Conservation (phyloP, 2,329 filamentous ascomycete species). For the Penicillium frequentans region DNA sequence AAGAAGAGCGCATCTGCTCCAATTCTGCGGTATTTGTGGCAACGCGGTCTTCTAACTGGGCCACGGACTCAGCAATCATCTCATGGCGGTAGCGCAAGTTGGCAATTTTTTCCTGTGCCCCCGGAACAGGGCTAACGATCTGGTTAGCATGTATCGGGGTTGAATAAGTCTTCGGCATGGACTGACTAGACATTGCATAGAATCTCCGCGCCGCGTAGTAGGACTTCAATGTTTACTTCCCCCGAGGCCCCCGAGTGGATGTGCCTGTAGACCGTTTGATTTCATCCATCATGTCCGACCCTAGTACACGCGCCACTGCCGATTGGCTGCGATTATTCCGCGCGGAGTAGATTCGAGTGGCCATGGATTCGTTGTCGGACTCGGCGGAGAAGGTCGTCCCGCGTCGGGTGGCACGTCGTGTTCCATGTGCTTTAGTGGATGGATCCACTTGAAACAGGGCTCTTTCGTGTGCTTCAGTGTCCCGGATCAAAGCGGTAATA, state of each 20-base stretch:
- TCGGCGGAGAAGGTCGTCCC: slow-evolving; percentile 51
- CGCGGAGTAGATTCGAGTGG: slow-evolving; percentile 48
- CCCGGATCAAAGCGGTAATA: slow-evolving; percentile 90
- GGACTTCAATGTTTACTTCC: slow-evolving; percentile 81
- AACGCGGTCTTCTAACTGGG: slow-evolving; percentile 78
- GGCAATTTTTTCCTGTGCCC: slow-evolving; percentile 74
- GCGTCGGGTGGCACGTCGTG: slow-evolving; percentile 48
- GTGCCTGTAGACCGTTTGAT: slow-evolving; percentile 64
- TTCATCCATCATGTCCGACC: slow-evolving; percentile 79
- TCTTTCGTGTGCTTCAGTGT: slow-evolving; percentile 91
- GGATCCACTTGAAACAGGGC: slow-evolving; percentile 91
- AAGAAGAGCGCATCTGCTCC: slow-evolving; percentile 65
- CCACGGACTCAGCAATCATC: slow-evolving; percentile 70
- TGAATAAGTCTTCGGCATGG: not conserved
- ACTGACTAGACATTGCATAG: slow-evolving; percentile 79
- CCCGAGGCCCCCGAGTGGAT: slow-evolving; percentile 53
- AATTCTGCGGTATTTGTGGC: slow-evolving; percentile 73
- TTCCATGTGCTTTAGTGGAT: slow-evolving; percentile 53
- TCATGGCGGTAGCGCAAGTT: slow-evolving; percentile 69
- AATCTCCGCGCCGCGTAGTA: slow-evolving; percentile 85
- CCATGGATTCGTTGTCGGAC: slow-evolving; percentile 43
- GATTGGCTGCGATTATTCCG: slow-evolving; percentile 67
- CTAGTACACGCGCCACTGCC: slow-evolving; percentile 85
- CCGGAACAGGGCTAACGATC: slow-evolving; percentile 64
- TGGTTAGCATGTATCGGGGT: slow-evolving; percentile 4